These are phyloP conservation scores for Rhizopogon rudus DNA, from an alignment of 768 basidiomycete genomes.

Conservation along the genomic window DNA sequence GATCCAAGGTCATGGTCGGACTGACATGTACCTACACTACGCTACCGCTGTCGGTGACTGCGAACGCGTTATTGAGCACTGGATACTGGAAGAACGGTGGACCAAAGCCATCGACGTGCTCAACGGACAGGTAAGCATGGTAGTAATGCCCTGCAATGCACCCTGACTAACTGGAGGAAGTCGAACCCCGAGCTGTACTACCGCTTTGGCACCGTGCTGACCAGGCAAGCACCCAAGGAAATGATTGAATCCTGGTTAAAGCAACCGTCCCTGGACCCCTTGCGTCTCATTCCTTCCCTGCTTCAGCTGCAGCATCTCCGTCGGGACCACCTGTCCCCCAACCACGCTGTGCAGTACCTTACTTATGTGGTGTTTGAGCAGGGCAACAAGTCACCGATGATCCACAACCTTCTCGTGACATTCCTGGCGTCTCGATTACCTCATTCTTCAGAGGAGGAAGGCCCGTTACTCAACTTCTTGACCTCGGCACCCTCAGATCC, in stretches of 20 bases:
- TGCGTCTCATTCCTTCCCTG: slow-evolving; percentile 85
- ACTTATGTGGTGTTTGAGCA: slow-evolving; percentile 80
- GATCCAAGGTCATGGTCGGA: slow-evolving; percentile 89
- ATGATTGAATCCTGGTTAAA: slow-evolving; percentile 92
- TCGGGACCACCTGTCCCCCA: slow-evolving; percentile 66
- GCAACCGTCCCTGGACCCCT: slow-evolving; percentile 71
- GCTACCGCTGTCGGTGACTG: slow-evolving; percentile 79
- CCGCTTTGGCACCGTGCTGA: slow-evolving; percentile 83
- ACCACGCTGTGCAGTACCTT: slow-evolving; percentile 89
- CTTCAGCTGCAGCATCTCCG: slow-evolving; percentile 73
- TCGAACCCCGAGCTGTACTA: slow-evolving; percentile 88
- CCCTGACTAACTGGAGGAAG: slow-evolving; percentile 33
- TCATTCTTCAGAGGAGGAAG: slow-evolving; percentile 58
- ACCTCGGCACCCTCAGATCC: slow-evolving; percentile 78
- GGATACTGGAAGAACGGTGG: slow-evolving; percentile 93
- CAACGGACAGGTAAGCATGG: slow-evolving; percentile 68
- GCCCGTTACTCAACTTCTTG: slow-evolving; percentile 77
- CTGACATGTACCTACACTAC: slow-evolving; percentile 88
- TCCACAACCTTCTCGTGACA: slow-evolving; percentile 92
- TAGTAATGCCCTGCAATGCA: slow-evolving; percentile 1
- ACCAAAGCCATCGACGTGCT: slow-evolving; percentile 84
- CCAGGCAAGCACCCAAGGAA: slow-evolving; percentile 82
- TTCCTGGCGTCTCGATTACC: slow-evolving; percentile 62
- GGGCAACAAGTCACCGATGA: slow-evolving; percentile 73
- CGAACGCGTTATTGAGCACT: slow-evolving; percentile 84